Conservation (phyloP, 2,329 filamentous ascomycete species). For the Penicillium olsonii region DNA sequence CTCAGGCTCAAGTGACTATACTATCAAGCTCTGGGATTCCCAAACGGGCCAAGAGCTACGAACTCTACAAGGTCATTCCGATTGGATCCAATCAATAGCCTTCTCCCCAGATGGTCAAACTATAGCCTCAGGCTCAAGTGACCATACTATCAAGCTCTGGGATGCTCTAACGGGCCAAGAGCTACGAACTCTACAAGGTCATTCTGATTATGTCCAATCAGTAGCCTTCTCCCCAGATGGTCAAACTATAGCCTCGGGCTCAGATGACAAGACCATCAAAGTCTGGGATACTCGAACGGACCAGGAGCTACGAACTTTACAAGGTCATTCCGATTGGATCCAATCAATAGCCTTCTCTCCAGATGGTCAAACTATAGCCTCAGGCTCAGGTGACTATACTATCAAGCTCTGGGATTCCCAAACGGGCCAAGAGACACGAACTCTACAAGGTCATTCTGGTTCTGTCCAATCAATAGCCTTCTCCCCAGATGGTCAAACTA, state of each 20-base stretch:
- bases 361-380: not conserved
- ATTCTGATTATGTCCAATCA: not conserved
- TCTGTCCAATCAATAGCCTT: slow-evolving; percentile 15
- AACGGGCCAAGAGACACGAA: too few species aligned
- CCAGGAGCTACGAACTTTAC: not conserved
- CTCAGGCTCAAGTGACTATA: slow-evolving; percentile 8
- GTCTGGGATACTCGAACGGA: not conserved
- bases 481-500: slow-evolving; percentile 23
- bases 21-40: slow-evolving; percentile 8
- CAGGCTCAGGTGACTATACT: not conserved
- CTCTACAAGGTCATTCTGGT: not conserved
- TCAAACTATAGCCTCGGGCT: slow-evolving; percentile 18
- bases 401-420: not conserved
- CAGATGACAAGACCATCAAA: slow-evolving; percentile 2
- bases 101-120: not conserved
- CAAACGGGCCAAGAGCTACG: slow-evolving; percentile 8
- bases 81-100: not conserved
- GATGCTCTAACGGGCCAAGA: not conserved
- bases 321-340: not conserved
- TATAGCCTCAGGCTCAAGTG: not conserved
- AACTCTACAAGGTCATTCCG: slow-evolving; percentile 5
- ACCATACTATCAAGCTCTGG: not conserved
- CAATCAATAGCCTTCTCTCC: not conserved
- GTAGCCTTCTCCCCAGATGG: slow-evolving; percentile 27
- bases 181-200: not conserved